A percentile compares a stretch with the other conserved stretches of the same genome.
These are phyloP conservation scores for Krasilnikovozyma curviuscula DNA, from an alignment of 768 basidiomycete species.

Conservation along the genomic window DNA sequence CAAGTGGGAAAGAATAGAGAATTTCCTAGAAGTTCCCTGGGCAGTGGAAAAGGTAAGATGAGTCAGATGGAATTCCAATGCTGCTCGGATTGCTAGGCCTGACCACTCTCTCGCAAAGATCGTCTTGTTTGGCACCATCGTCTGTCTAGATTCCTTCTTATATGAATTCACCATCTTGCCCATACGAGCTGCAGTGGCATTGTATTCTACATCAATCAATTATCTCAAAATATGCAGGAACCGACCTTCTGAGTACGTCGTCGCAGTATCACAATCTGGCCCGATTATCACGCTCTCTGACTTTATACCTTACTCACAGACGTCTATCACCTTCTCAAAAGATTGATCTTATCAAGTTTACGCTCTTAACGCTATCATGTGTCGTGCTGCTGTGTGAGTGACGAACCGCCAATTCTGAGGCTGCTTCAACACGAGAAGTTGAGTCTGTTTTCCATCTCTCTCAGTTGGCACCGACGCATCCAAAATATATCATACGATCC, in stretches of 20 bases:
- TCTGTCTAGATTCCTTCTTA: conserved; percentile 90
- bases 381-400: conserved; percentile 51
- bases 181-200: conserved; percentile 36
- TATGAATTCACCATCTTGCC: conserved; percentile 97
- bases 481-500: conserved; percentile 92
- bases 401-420: no score
- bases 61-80: no score
- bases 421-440: no score
- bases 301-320: background rate
- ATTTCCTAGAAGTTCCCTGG: no score
- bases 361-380: conserved; percentile 56
- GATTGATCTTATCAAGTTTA: conserved; percentile 66
- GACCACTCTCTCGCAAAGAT: conserved; percentile 42
- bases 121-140: conserved; percentile 71
- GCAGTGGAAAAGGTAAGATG: no score
- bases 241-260: background rate
- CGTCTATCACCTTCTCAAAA: conserved; percentile 66
- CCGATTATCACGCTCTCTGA: conserved; percentile 8
- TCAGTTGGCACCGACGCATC: conserved; percentile 89
- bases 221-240: no score
- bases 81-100: no score
- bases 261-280: conserved; percentile 28
- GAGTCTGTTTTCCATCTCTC: no score
- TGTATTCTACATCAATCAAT: background rate
- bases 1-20: no score